Evolutionary conservation across 352 stramenopile genomes (phyloP).

Genomic region (Pythium dissimile): DNA sequence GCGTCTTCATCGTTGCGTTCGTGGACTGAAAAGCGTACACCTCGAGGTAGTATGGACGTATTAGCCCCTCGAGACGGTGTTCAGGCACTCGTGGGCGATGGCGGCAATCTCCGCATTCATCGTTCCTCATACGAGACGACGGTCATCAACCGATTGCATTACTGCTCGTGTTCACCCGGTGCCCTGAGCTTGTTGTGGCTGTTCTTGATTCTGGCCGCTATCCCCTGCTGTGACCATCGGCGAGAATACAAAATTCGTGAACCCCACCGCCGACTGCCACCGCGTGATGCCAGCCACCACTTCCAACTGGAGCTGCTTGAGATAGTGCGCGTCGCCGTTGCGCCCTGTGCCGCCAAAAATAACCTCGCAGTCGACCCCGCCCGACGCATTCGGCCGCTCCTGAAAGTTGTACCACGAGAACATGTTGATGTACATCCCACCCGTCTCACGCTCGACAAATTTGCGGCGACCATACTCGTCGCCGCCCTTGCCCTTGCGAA

Average conservation of each 20-base stretch:
- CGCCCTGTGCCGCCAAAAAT: slow-evolving; percentile 55
- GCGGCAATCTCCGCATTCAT: too few species aligned
- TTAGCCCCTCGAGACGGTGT: too few species aligned
- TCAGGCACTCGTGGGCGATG: too few species aligned
- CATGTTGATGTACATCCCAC: slow-evolving; percentile 52
- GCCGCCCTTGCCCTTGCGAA: slow-evolving; percentile 6
- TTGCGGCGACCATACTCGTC: slow-evolving; percentile 28
- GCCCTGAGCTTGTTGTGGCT: too few species aligned
- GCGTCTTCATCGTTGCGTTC: too few species aligned
- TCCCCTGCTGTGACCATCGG: background rate
- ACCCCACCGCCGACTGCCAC: slow-evolving; percentile 62
- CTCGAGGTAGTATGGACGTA: too few species aligned
- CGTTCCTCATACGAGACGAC: too few species aligned
- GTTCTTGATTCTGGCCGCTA: too few species aligned
- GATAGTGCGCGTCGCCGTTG: slow-evolving; percentile 49
- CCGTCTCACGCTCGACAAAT: slow-evolving; percentile 40
- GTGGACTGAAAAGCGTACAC: too few species aligned
- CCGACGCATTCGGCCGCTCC: slow-evolving; percentile 18
- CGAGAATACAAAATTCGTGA: slow-evolving; percentile 7
- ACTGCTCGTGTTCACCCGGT: background rate
- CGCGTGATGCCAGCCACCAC: slow-evolving; percentile 55
- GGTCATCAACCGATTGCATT: too few species aligned
- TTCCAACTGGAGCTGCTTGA: slow-evolving; percentile 66
- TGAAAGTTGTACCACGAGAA: slow-evolving; percentile 82
- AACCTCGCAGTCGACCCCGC: slow-evolving; percentile 45